Evolutionary conservation across 1,139 yeast genomes (phyloP), one percentile per base, ranked within the genome.

Genomic region (Chernovozyma sophiae-reginae): DNA sequence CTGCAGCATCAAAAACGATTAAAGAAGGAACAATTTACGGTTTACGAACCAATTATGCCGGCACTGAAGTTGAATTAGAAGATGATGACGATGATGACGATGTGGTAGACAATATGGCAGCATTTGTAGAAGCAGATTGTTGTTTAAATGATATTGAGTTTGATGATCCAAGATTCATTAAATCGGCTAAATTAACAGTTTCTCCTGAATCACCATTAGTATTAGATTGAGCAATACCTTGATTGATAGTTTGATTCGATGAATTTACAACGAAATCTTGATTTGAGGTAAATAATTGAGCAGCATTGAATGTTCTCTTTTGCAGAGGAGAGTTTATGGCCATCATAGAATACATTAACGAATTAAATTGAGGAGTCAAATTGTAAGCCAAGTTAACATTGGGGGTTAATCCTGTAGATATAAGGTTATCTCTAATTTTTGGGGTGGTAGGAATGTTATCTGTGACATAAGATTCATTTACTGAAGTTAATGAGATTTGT

Each of bases 291-390:
- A 36, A 33, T 10, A 36, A 25, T 18, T 36, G 39, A 13, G 35
- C 31, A n/a, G 31, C 17, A 22, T 36, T 29, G 13, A 30, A 16
- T 13, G 24, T 23, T 33, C 33, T 7, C 28, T 33, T 36, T 30
- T 44, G 51, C 37, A 58, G 67, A 3, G 72, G 71, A 14, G 70
- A 62, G 45, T 58, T 60, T 38, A 58, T 42, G 42, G 47, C 60
- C 59, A 65, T 58, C 53, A 65, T 58, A 22, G 68, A 58, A 47
- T 65, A 60, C 72, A 68, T 67, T 55, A 67, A 54, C 13, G 68
- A 56, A 45, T 65, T 68, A 53, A 68, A 65, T 42, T 65, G 72
- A 3, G 75, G 74, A 12, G 74, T 68, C 43, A 67, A 58, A 45
- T 64, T 67, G 46, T 58, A 61, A 11, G 56, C 49, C 37, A 52